Conservation (phyloP, 768 basidiomycete species). For the Pleurotus sapidus region DNA sequence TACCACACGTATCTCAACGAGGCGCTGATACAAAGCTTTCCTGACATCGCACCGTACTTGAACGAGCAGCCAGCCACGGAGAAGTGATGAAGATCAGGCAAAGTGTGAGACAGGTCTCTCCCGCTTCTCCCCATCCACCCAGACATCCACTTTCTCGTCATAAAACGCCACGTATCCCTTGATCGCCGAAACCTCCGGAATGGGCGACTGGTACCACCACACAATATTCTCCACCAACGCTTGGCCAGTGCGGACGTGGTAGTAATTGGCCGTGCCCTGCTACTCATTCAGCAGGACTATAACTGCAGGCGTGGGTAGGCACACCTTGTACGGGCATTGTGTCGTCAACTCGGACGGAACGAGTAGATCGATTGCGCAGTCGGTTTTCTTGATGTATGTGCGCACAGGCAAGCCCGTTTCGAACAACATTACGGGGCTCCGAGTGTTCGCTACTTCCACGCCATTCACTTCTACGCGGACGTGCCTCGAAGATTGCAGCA, state of each 20-base stretch:
- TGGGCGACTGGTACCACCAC: slow-evolving; percentile 63
- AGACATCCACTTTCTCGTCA: slow-evolving; percentile 68
- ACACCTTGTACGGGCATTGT: slow-evolving; percentile 65
- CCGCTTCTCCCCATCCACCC: slow-evolving; percentile 57
- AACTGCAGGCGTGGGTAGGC: background rate
- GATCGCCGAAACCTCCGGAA: slow-evolving; percentile 46
- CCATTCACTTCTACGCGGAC: slow-evolving; percentile 59
- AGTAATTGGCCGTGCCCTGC: slow-evolving; percentile 62
- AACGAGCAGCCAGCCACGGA: background rate
- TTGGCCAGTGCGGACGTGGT: slow-evolving; percentile 40
- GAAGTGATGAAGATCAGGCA: background rate
- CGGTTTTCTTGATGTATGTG: slow-evolving; percentile 59
- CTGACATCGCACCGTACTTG: slow-evolving; percentile 50
- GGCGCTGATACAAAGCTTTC: slow-evolving; percentile 69
- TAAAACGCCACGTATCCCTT: slow-evolving; percentile 56
- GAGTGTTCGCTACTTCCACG: slow-evolving; percentile 60
- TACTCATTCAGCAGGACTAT: background rate
- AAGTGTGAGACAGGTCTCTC: slow-evolving; percentile 20
- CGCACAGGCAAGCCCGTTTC: slow-evolving; percentile 57
- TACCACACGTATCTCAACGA: slow-evolving; percentile 68
- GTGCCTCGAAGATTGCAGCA: slow-evolving; percentile 57
- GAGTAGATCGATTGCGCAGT: slow-evolving; percentile 50
- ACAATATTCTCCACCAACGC: slow-evolving; percentile 48
- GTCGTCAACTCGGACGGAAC: slow-evolving; percentile 42
- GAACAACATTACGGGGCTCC: slow-evolving; percentile 49